Base-by-base conservation (phyloP, 2,329 filamentous ascomycete species). In the Cadophora malorum region DNA sequence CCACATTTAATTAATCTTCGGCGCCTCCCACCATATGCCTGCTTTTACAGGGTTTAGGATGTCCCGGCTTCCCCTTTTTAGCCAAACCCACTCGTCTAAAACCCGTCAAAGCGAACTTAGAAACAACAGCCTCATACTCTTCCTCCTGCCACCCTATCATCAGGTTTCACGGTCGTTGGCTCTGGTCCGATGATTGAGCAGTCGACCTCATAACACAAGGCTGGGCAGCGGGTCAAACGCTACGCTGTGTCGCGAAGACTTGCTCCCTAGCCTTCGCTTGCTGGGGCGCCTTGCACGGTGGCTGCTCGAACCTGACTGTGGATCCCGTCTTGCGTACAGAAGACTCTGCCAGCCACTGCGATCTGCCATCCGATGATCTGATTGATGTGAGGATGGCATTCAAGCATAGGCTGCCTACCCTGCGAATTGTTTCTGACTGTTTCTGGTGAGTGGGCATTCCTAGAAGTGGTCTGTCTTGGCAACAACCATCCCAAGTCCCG, bases 361-460 rank as follows among this genome's bases (percentile, higher is more conserved):
- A 47, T 64, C 63, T 56, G 53, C 38, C 55, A 41, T 65, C 47
- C 41, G 38, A 65, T 60, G 63, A 60, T 60, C 63, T 60, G 63
- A 58, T 53, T 35, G 63, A 64, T 60, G 35, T 60, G 55, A 35
- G 7, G 31, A 31, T 35, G 33, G 55, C 19, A 60, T 16, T 31
- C 55, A 21, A 50, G 63, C 63, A 65, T 60, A 58, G 55, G 12
- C 19, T 35, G 12, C 21, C 8, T 35, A 23, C 45, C 55, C 45
- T 67, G 47, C 21, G 16, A n/a, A 28, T 61, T 62, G 62, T 65
- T 69, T 67, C 64, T 63, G 52, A 33, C 67, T 65, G 64, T 67
- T 69, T 69, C 64, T 64, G 60, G 49, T 65, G 21, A 19, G 60
- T 59, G 67, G 49, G 28, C 50, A 50, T 45, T 4, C n/a, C 65